Conservation (phyloP, 352 stramenopile species). For the Phytophthora hibernalis region DNA sequence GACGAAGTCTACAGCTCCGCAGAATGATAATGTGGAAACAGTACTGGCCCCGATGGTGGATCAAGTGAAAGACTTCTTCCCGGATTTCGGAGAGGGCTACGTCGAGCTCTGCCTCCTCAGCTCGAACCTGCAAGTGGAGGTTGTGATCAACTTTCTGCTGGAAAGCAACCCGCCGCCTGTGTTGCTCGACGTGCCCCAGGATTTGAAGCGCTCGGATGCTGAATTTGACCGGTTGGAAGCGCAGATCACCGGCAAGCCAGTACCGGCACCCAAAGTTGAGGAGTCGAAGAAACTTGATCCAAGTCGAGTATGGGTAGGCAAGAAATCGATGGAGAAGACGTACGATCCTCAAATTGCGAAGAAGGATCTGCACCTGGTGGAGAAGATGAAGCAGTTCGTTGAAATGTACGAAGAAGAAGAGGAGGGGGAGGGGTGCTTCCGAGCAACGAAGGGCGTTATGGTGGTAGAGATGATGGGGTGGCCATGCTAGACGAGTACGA, state of each 20-base stretch:
- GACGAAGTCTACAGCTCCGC: slow-evolving; percentile 18
- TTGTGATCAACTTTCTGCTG: slow-evolving; percentile 66
- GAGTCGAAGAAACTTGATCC: slow-evolving; percentile 56
- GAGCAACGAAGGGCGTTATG: slow-evolving; percentile 10
- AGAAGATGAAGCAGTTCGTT: slow-evolving; percentile 66
- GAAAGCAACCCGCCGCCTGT: slow-evolving; percentile 55
- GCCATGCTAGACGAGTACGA: slow-evolving; percentile 67
- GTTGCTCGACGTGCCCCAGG: slow-evolving; percentile 39
- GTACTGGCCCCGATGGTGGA: slow-evolving; percentile 44
- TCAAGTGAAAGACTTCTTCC: slow-evolving; percentile 72
- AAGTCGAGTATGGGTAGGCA: slow-evolving; percentile 66
- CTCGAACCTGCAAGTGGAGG: slow-evolving; percentile 52
- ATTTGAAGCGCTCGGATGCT: slow-evolving; percentile 41
- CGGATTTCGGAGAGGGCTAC: slow-evolving; percentile 63
- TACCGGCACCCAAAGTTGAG: slow-evolving; percentile 13
- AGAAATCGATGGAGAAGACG: slow-evolving; percentile 61
- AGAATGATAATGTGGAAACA: slow-evolving; percentile 6
- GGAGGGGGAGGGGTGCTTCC: slow-evolving; percentile 25
- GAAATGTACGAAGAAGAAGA: slow-evolving; percentile 62
- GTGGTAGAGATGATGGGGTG: slow-evolving; percentile 24
- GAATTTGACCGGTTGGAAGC: slow-evolving; percentile 37
- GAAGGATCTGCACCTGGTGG: slow-evolving; percentile 49
- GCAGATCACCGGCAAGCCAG: slow-evolving; percentile 36
- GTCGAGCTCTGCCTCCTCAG: slow-evolving; percentile 67
- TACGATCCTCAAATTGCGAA: slow-evolving; percentile 68